Evolutionary conservation across 805 yeast genomes (phyloP).

Genomic region (Saccharomyces mikatae): DNA sequence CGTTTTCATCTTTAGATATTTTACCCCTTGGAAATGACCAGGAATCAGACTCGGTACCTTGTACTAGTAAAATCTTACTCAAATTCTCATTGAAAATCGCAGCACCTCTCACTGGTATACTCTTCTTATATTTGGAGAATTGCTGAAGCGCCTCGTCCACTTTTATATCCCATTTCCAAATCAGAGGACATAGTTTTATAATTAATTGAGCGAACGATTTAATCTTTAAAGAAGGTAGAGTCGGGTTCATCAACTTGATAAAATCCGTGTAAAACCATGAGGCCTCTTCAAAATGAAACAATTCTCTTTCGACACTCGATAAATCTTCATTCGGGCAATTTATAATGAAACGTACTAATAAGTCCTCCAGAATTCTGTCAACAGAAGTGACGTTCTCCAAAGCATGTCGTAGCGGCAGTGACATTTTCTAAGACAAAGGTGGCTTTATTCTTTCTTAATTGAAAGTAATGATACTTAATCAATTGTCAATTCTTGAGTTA

Average conservation of each 20-base stretch:
- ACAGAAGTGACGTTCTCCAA: constrained; percentile 53
- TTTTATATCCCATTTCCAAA: constrained; percentile 82
- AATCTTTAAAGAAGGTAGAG: constrained; percentile 69
- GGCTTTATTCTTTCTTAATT: not conserved
- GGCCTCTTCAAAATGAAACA: constrained; percentile 95
- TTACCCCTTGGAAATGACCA: constrained; percentile 99
- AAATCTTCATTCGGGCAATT: constrained; percentile 91
- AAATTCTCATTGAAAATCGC: constrained; percentile 69
- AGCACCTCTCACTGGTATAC: constrained; percentile 94
- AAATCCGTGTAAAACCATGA: constrained; percentile 96
- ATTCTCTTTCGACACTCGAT: constrained; percentile 54
- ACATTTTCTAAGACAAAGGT: constrained; percentile 33
- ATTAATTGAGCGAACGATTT: constrained; percentile 64
- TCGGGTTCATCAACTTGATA: constrained; percentile 60
- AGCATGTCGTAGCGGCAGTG: constrained; percentile 47
- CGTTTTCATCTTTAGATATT: constrained; percentile 87
- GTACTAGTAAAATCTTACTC: constrained; percentile 67
- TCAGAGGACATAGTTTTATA: constrained; percentile 59
- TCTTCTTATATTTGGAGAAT: constrained; percentile 77
- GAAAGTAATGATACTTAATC: not conserved
- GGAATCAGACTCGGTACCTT: constrained; percentile 70
- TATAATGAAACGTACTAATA: constrained; percentile 79
- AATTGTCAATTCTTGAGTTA: not conserved
- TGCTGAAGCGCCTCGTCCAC: constrained; percentile 61
- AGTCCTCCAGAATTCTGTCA: constrained; percentile 73